Evolutionary conservation across 2,329 filamentous ascomycete genomes (phyloP).

Genomic region (Trichoderma citrinoviride): DNA sequence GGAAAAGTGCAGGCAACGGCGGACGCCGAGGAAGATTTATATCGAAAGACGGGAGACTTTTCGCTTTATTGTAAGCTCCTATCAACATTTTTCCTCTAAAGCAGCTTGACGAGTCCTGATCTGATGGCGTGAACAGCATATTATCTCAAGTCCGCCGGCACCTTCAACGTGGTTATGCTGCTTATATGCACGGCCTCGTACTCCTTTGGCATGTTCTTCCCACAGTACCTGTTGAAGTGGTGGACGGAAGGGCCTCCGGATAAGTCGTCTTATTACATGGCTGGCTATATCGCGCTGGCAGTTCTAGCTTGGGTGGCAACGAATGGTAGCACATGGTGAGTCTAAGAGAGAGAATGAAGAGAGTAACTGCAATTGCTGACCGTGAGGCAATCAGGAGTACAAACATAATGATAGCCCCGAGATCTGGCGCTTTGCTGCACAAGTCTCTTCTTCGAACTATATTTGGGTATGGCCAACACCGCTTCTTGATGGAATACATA

Average conservation of each 20-base stretch:
- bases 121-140: conserved; percentile 27
- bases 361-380: not conserved
- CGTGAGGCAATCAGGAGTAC: conserved; percentile 31
- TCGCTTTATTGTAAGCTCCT: conserved; percentile 36
- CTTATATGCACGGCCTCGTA: conserved; percentile 28
- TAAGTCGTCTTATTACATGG: conserved; percentile 33
- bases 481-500: not conserved
- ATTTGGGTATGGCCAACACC: conserved; percentile 3
- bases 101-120: not conserved
- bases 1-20: not conserved
- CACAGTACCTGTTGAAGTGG: conserved; percentile 40
- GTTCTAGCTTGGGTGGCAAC: conserved; percentile 36
- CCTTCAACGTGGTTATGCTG: conserved; percentile 31
- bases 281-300: conserved; percentile 38
- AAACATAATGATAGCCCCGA: conserved; percentile 36
- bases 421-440: conserved; percentile 35
- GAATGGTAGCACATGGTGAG: conserved; percentile 32
- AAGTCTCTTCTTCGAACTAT: conserved; percentile 18
- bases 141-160: conserved; percentile 33
- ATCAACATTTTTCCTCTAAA: too few relatives aligned
- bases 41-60: conserved; percentile 33
- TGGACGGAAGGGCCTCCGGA: conserved; percentile 36
- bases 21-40: conserved; percentile 11
- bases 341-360: not conserved
- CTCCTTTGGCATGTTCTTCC: conserved; percentile 38